phyloP scores from a whole-genome alignment of 345 rosid species.

The Toxicodendron radicans region DNA sequence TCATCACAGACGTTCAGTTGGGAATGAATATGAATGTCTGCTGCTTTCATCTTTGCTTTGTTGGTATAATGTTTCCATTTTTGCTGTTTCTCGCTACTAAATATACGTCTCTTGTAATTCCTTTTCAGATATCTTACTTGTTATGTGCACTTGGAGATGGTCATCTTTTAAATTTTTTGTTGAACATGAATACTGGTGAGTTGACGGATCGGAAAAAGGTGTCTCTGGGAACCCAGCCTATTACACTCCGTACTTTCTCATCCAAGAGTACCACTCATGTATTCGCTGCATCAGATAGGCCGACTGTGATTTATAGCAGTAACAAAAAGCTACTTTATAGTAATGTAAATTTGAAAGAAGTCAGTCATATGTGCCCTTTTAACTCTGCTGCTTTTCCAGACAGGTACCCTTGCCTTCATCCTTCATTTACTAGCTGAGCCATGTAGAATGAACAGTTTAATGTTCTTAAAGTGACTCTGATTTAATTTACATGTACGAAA shows the following conservation, averaged over 20 bases:
- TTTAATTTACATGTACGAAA: neutral
- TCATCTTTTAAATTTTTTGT: constrained; percentile 77
- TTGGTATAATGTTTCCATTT: neutral
- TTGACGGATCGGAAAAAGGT: constrained; percentile 82
- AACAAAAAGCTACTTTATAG: constrained; percentile 93
- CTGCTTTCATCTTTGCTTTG: neutral
- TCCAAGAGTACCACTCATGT: constrained; percentile 89
- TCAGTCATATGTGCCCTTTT: constrained; percentile 93
- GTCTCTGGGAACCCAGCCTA: constrained; percentile 92
- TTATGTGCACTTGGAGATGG: constrained; percentile 99
- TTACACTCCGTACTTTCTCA: constrained; percentile 93
- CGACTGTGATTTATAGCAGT: constrained; percentile 95
- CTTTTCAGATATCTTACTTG: constrained; percentile 77
- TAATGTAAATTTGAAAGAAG: constrained; percentile 96
- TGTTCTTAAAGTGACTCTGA: neutral
- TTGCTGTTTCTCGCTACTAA: neutral
- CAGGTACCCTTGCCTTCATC: constrained; percentile 44
- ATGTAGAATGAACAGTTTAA: neutral
- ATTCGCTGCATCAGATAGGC: constrained; percentile 96
- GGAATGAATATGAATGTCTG: neutral
- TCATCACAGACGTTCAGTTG: neutral
- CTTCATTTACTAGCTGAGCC: neutral
- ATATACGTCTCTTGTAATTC: constrained; percentile 12
- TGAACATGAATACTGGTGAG: constrained; percentile 73
- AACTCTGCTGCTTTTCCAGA: constrained; percentile 97